Conservation (phyloP, 2,329 filamentous ascomycete genomes). For the Cladosporium sp. region DNA sequence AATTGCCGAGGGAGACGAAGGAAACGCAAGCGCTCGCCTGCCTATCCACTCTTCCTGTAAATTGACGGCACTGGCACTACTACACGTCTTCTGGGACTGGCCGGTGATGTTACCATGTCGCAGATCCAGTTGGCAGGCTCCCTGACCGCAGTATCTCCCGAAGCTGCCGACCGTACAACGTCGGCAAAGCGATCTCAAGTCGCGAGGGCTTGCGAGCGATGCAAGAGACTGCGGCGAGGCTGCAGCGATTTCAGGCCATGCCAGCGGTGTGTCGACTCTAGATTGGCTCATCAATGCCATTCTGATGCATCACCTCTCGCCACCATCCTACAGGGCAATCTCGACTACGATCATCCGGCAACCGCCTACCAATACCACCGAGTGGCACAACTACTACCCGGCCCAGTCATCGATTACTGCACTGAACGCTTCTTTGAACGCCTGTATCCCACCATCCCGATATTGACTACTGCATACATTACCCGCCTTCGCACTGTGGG, state of each 20-base stretch:
- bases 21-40: background rate
- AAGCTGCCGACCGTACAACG: background rate
- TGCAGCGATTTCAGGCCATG: constrained; percentile 18
- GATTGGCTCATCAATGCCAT: constrained; percentile 1
- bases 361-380: background rate
- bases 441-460: constrained; percentile 15
- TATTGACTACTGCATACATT: constrained; percentile 11
- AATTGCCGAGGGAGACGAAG: constrained; percentile 1
- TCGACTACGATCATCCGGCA: background rate
- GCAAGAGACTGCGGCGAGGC: constrained; percentile 17
- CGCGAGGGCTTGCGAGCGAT: too few species aligned
- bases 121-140: background rate
- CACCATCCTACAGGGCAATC: background rate
- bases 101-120: background rate
- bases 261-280: constrained; percentile 10
- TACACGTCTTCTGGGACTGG: background rate
- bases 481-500: background rate
- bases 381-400: background rate
- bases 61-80: background rate
- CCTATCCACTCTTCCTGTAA: background rate
- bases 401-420: constrained; percentile 13
- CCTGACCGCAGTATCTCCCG: background rate
- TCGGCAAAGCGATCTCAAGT: too few species aligned
- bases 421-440: constrained; percentile 15
- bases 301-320: background rate